Base-by-base conservation (phyloP, 495 filamentous ascomycete genomes). In the Articulospora tetracladia region DNA sequence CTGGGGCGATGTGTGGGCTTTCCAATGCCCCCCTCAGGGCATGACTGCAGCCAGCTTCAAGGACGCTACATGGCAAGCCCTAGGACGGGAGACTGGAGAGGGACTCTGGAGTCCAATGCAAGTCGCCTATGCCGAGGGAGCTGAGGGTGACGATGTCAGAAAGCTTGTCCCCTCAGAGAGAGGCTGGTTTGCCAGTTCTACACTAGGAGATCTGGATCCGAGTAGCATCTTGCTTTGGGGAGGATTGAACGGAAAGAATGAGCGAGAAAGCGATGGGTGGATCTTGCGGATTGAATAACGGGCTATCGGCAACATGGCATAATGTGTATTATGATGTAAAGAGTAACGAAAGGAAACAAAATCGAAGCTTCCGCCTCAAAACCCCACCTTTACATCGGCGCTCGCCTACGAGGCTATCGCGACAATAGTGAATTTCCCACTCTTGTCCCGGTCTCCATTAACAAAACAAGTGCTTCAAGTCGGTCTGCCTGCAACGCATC, bases 1-100 rank as follows among this genome's bases (percentile, higher is more conserved):
- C 77, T 76, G 83, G 64, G 71, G 74, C 19, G 90, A 93, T 72
- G 79, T 90, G 1, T 94, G 90, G 91, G 79, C 76, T 0, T 94
- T 87, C 69, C 81, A 89, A 65, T 73, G 90, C 32, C 74, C 75
- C 15, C 70, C 73, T 7, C 72, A 81, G 41, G 75, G 77, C 39
- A 74, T 75, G 71, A 78, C 75, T 8, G 71, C 77, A 11, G 82
- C 83, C 7, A 75, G 72, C 47, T 60, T 84, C 24, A 77, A 79
- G 24, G 82, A 86, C 58, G 74, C 75, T 62, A 75, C 74, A 51
- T 83, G 84, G 76, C 71, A 70, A 13, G 71, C 81, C 19, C 71
- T 88, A 17, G 76, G 77, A 2, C 72, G 76, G 10, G 73, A 74
- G 58, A 81, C 75, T 0, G 77, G 75, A 17, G 79, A 83, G 70